These are phyloP conservation scores for Zygosaccharomyces rouxii DNA, from an alignment of 805 yeast genomes.

Conservation along the genomic window DNA sequence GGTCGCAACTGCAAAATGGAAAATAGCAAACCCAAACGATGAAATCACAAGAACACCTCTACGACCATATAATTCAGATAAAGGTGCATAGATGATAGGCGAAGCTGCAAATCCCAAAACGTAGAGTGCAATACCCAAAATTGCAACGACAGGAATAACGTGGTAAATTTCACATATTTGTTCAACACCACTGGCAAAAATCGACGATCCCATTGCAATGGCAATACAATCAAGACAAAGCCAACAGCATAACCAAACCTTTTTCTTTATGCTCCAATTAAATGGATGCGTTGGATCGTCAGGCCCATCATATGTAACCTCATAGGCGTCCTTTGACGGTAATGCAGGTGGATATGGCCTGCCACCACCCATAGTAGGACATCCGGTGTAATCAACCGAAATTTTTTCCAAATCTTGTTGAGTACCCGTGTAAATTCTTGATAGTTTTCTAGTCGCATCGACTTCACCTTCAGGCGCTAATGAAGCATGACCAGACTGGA, in stretches of 20 bases:
- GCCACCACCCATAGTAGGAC: conserved; percentile 64
- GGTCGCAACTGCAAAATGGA: conserved; percentile 72
- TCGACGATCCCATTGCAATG: conserved; percentile 77
- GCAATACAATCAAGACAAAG: conserved; percentile 49
- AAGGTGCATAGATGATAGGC: conserved; percentile 86
- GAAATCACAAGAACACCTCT: conserved; percentile 55
- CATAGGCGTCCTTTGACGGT: conserved; percentile 51
- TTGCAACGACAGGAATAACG: conserved; percentile 64
- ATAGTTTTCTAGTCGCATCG: conserved; percentile 34
- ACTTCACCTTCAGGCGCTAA: conserved; percentile 24
- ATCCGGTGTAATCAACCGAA: conserved; percentile 34
- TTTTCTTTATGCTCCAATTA: conserved; percentile 59
- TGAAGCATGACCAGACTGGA: conserved; percentile 6
- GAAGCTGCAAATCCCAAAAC: conserved; percentile 95
- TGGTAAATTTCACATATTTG: conserved; percentile 48
- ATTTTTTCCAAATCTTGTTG: conserved; percentile 27
- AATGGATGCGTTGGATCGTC: conserved; percentile 77
- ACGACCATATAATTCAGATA: conserved; percentile 76
- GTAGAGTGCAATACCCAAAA: conserved; percentile 71
- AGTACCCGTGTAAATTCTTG: conserved; percentile 42
- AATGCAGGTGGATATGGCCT: conserved; percentile 59
- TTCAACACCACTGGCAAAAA: conserved; percentile 60
- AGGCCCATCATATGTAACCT: conserved; percentile 72
- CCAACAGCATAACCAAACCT: conserved; percentile 41
- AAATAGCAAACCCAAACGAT: conserved; percentile 50